Conservation (phyloP, 129 eudicot species). For the Pulicaria dysenterica region DNA sequence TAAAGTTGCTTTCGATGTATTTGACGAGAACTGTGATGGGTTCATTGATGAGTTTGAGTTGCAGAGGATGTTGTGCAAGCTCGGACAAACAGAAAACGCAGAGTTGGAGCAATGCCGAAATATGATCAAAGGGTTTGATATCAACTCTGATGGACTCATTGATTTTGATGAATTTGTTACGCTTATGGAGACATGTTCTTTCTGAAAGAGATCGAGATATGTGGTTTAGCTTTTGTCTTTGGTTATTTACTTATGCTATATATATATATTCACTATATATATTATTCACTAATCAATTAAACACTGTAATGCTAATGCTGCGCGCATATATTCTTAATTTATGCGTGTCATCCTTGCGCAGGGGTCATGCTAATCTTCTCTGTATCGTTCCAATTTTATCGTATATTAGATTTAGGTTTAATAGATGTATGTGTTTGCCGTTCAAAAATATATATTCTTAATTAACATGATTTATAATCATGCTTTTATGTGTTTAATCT, state of each 20-base stretch:
- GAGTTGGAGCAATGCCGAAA: slow-evolving; percentile 44
- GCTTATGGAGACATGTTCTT: slow-evolving; percentile 39
- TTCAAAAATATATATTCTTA: too few relatives aligned
- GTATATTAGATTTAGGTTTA: too few relatives aligned
- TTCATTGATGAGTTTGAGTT: slow-evolving; percentile 58
- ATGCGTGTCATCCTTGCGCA: too few relatives aligned
- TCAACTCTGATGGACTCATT: slow-evolving; percentile 60
- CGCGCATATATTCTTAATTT: too few relatives aligned
- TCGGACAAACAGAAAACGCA: slow-evolving; percentile 36
- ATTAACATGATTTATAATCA: too few relatives aligned
- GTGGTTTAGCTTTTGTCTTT: background rate
- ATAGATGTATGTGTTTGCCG: too few relatives aligned
- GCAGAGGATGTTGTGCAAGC: slow-evolving; percentile 39
- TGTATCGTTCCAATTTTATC: too few relatives aligned
- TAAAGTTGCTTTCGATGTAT: slow-evolving; percentile 52
- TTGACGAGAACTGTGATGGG: slow-evolving; percentile 72
- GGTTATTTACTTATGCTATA: background rate
- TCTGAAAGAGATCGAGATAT: slow-evolving; percentile 17
- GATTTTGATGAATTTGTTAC: slow-evolving; percentile 52
- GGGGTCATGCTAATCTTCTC: too few relatives aligned
- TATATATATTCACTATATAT: background rate
- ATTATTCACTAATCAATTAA: background rate
- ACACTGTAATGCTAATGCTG: too few relatives aligned
- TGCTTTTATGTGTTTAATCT: too few relatives aligned
- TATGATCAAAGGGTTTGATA: slow-evolving; percentile 58